Evolutionary conservation across 2,329 filamentous ascomycete genomes (phyloP).

Genomic region (Ploettnerulaceae sp.): DNA sequence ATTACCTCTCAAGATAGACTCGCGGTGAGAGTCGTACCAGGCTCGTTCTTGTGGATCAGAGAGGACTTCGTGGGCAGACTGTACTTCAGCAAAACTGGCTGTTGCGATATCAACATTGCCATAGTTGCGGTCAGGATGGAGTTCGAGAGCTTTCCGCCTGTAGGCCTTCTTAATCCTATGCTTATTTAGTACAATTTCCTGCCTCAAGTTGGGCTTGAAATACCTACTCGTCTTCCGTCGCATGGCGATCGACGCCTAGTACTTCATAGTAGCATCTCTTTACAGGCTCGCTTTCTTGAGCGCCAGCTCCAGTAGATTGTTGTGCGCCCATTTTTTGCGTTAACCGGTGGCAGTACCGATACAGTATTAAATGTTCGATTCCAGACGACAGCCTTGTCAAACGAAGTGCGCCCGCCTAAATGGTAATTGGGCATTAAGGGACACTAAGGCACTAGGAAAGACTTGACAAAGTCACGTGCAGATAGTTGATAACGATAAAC

Average conservation of each 20-base stretch:
- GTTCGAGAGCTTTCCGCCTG: constrained; percentile 79
- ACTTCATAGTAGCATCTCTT: constrained; percentile 86
- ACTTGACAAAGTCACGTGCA: neutral
- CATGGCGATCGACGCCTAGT: constrained; percentile 65
- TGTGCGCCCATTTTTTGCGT: constrained; percentile 29
- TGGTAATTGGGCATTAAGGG: neutral
- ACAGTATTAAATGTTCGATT: neutral
- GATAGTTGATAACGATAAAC: constrained; percentile 7
- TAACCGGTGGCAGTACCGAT: neutral
- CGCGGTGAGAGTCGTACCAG: constrained; percentile 95
- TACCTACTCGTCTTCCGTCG: constrained; percentile 73
- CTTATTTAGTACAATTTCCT: constrained; percentile 9
- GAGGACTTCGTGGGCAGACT: constrained; percentile 91
- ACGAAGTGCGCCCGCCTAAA: neutral
- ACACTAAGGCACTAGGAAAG: too few species aligned
- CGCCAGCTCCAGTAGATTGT: constrained; percentile 23
- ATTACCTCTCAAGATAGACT: constrained; percentile 65
- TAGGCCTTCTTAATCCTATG: constrained; percentile 88
- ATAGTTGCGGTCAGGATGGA: constrained; percentile 93
- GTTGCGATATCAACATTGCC: constrained; percentile 81
- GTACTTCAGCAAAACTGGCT: constrained; percentile 81
- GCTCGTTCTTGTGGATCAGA: constrained; percentile 92
- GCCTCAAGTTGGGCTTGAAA: neutral
- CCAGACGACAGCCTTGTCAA: neutral
- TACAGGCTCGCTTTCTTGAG: constrained; percentile 8